Evolutionary conservation across 2,329 filamentous ascomycete species (phyloP).

Genomic region (Xylariaceae sp.): DNA sequence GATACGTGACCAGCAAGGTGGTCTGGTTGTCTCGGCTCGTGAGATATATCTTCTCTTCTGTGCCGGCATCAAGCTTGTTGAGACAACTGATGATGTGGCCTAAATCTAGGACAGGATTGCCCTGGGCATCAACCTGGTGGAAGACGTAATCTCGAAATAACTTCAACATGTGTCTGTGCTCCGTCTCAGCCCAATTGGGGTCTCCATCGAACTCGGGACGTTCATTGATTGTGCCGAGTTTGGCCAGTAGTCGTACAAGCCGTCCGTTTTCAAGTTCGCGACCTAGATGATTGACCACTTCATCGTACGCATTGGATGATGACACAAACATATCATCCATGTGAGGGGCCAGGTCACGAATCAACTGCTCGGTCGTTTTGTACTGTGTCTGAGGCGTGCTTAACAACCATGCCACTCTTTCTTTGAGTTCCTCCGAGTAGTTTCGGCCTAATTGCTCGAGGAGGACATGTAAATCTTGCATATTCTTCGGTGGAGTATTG

Average conservation of each 20-base stretch:
- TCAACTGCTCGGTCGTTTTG: conserved; percentile 75
- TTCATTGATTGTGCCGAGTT: conserved; percentile 85
- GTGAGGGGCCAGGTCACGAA: conserved; percentile 73
- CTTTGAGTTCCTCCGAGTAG: conserved; percentile 74
- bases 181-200: conserved; percentile 81
- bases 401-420: conserved; percentile 78
- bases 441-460: conserved; percentile 72
- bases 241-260: conserved; percentile 71
- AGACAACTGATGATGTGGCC: conserved; percentile 82
- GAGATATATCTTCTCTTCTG: conserved; percentile 79
- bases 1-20: conserved; percentile 82
- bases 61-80: conserved; percentile 88
- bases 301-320: conserved; percentile 73
- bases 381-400: conserved; percentile 54
- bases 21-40: conserved; percentile 89
- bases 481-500: conserved; percentile 52
- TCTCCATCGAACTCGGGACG: conserved; percentile 79
- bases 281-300: conserved; percentile 65
- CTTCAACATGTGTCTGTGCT: conserved; percentile 87
- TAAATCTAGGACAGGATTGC: conserved; percentile 77
- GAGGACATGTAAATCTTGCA: conserved; percentile 62
- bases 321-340: conserved; percentile 72
- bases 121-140: conserved; percentile 85
- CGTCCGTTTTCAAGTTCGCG: conserved; percentile 88
- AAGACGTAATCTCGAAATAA: conserved; percentile 97